A percentile compares a stretch with the other conserved stretches of the same genome.
phyloP scores from a whole-genome alignment of 768 basidiomycete species.

The Mycena albidolilacea region DNA sequence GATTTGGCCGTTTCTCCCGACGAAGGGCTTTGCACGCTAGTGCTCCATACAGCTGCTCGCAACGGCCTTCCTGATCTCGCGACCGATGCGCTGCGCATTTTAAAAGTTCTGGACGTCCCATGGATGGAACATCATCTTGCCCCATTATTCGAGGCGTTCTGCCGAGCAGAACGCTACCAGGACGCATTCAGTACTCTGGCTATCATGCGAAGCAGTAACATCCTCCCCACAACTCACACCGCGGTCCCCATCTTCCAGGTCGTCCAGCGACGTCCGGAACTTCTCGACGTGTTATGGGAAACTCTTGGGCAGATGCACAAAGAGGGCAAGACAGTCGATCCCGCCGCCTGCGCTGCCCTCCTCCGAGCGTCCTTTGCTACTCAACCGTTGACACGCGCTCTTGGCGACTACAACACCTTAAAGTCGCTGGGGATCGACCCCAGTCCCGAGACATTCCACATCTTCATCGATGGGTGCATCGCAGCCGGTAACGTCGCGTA shows the following conservation, averaged over 20 bases:
- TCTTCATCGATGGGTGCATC: conserved; percentile 77
- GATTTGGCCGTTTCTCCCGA: conserved; percentile 71
- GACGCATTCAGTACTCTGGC: conserved; percentile 74
- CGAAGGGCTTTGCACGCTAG: conserved; percentile 79
- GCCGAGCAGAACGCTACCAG: conserved; percentile 66
- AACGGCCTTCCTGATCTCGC: conserved; percentile 81
- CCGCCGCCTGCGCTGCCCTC: conserved; percentile 75
- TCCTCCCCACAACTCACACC: conserved; percentile 67
- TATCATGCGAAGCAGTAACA: conserved; percentile 69
- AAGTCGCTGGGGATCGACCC: conserved; percentile 69
- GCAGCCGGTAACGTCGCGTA: conserved; percentile 71
- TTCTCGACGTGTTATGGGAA: conserved; percentile 76
- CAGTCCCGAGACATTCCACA: conserved; percentile 76
- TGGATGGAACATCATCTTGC: conserved; percentile 84
- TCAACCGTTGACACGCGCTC: conserved; percentile 80
- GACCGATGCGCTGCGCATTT: conserved; percentile 70
- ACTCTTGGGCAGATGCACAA: conserved; percentile 72
- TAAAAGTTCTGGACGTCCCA: conserved; percentile 63
- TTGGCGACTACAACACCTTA: conserved; percentile 82
- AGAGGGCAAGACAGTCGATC: conserved; percentile 67
- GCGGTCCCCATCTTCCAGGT: conserved; percentile 66
- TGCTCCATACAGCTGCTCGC: conserved; percentile 82
- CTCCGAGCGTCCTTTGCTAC: conserved; percentile 73
- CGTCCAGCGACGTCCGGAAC: conserved; percentile 63
- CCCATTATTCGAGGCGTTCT: conserved; percentile 82